Base-by-base conservation (phyloP, 495 filamentous ascomycete genomes). In the Lasiosphaeria hispida region DNA sequence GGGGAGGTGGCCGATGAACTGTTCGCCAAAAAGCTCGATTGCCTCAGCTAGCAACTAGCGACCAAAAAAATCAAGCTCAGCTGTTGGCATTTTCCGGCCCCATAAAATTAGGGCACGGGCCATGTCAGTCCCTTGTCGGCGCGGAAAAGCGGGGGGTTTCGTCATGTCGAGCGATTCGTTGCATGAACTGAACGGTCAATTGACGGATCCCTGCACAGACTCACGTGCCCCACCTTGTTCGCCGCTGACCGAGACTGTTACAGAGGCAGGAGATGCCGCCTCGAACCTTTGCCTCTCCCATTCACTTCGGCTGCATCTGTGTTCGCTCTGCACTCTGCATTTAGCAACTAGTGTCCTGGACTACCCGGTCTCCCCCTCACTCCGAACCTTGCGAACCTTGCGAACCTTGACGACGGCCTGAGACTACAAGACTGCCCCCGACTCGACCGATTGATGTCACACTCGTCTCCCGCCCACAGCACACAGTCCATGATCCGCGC, bases 151-250 rank as follows among this genome's bases (percentile, higher is more conserved):
- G 64, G 62, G 58, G 47, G 40, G 66, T 63, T 55, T 58, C 59
- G 59, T 65, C 49, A 59, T 63, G 19, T 17, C 39, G 40, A 39
- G 19, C 43, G 44, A 14, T 34, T 13, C 38, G 23, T 38, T 15
- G 40, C 40, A 10, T 19, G 13, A 34, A 49, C 17, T 17, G 23
- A 40, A 10, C 18, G 19, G 11, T 11, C 40, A 36, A 54, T 23
- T 30, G 23, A 30, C n/a, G n/a, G 23, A 30, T 13, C 15, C n/a
- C 10, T 39, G n/a, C 41, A 11, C 41, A 11, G 40, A 14, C 51
- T 65, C 64, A 69, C 40, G 59, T 58, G 62, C 65, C 65, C 58
- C 63, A 57, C 54, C 49, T 55, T 34, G 57, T 55, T 61, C 59
- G 67, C 62, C 59, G 67, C 62, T 34, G 35, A 15, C 6, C 18